phyloP scores from a whole-genome alignment of 345 rosid species.

The Gossypium arboreum region DNA sequence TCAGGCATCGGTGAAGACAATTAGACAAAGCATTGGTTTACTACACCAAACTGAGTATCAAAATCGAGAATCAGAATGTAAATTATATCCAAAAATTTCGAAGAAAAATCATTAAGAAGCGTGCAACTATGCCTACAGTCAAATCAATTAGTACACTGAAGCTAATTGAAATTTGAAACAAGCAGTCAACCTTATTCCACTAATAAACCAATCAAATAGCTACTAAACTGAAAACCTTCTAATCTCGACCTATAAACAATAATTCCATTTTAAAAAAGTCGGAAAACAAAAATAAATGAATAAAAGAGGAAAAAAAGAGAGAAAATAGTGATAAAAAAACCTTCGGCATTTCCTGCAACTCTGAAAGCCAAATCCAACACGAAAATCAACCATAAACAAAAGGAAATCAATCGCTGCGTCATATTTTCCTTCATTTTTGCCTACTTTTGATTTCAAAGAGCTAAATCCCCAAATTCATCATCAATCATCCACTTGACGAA shows the following conservation, averaged over 20 bases:
- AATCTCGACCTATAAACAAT: neutral
- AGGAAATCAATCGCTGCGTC: conserved; percentile 37
- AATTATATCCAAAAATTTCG: neutral
- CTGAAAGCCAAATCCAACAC: conserved; percentile 40
- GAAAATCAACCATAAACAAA: conserved; percentile 43
- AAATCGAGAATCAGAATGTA: neutral
- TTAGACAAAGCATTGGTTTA: neutral
- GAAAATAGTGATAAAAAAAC: conserved; percentile 23
- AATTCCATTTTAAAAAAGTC: neutral
- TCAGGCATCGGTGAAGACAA: neutral
- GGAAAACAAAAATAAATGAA: neutral
- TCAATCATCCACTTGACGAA: neutral
- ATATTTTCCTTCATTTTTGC: no score
- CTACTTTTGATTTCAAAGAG: neutral
- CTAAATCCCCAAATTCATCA: conserved; percentile 2
- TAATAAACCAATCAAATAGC: neutral
- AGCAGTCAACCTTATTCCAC: conserved; percentile 1
- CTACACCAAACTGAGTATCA: neutral
- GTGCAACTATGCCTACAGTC: neutral
- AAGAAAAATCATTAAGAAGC: neutral
- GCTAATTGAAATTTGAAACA: neutral
- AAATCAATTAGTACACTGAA: neutral
- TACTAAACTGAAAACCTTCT: neutral
- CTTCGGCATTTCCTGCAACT: conserved; percentile 68
- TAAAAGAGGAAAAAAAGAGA: neutral